phyloP scores from a whole-genome alignment of 75 land plant genomes.

The Sequoia sempervirens region DNA sequence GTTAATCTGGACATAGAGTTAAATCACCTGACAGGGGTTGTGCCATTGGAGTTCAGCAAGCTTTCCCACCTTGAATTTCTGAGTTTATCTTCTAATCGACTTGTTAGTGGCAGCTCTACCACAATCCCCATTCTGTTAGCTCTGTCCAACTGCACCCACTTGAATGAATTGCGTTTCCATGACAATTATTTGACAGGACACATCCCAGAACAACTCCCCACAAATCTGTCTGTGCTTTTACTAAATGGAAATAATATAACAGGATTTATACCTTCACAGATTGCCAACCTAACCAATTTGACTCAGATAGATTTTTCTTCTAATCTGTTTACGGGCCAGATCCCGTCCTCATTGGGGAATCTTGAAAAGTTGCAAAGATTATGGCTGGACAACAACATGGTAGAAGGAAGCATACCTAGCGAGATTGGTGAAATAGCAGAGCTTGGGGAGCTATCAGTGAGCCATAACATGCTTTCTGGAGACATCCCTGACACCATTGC shows the following conservation, averaged over 20 bases:
- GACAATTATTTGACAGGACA: conserved; percentile 9
- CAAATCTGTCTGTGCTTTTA: neutral
- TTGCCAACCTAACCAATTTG: conserved; percentile 7
- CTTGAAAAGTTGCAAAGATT: conserved; percentile 10
- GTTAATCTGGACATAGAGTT: neutral
- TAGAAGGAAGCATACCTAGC: conserved; percentile 17
- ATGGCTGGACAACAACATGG: conserved; percentile 13
- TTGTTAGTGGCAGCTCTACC: neutral
- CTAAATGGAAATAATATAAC: neutral
- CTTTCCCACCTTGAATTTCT: neutral
- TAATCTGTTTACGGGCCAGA: conserved; percentile 18
- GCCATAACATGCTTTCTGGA: conserved; percentile 24
- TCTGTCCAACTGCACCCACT: conserved; percentile 6
- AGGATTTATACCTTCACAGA: neutral
- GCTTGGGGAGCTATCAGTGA: conserved; percentile 11
- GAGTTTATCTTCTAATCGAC: neutral
- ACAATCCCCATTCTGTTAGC: neutral
- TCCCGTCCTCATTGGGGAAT: conserved; percentile 11
- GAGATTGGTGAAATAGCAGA: conserved; percentile 15
- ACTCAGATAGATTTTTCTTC: conserved; percentile 9
- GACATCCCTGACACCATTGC: conserved; percentile 2
- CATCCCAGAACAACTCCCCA: neutral
- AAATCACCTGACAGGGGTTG: conserved; percentile 24
- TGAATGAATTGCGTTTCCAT: neutral
- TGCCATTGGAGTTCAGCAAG: conserved; percentile 16